Conservation (phyloP, 768 basidiomycete species). For the Tylopilus rubrobrunneus region DNA sequence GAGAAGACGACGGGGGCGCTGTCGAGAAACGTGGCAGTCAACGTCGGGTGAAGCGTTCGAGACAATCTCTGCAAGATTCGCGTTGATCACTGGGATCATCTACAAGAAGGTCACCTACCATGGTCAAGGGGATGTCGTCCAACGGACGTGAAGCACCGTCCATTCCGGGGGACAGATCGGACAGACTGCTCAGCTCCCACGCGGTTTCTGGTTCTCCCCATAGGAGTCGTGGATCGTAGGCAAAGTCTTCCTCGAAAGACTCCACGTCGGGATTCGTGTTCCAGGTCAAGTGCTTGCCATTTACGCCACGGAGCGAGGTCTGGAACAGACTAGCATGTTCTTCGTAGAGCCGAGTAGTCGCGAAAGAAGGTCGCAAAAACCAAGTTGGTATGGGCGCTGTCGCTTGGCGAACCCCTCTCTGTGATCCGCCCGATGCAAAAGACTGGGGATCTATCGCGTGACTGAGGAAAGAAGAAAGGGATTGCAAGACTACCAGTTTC, state of each 20-base stretch:
- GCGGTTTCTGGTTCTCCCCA: slow-evolving; percentile 10
- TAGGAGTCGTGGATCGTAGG: slow-evolving; percentile 19
- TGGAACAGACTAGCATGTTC: slow-evolving; percentile 49
- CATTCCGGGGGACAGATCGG: slow-evolving; percentile 16
- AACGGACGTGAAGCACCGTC: slow-evolving; percentile 12
- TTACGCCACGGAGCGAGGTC: slow-evolving; percentile 13
- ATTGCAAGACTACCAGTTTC: slow-evolving; percentile 70
- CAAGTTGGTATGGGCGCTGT: slow-evolving; percentile 43
- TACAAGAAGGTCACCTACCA: slow-evolving; percentile 20
- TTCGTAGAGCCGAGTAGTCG: slow-evolving; percentile 44
- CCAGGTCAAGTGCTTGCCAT: slow-evolving; percentile 25
- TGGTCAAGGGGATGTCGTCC: slow-evolving; percentile 22
- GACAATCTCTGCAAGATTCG: slow-evolving; percentile 54
- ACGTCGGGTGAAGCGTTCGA: slow-evolving; percentile 68
- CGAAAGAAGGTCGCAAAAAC: slow-evolving; percentile 65
- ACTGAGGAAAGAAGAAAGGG: slow-evolving; percentile 64
- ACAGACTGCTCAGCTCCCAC: slow-evolving; percentile 37
- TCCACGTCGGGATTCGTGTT: slow-evolving; percentile 22
- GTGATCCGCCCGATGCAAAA: slow-evolving; percentile 15
- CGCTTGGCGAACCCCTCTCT: slow-evolving; percentile 6
- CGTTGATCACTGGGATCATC: slow-evolving; percentile 13
- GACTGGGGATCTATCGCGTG: slow-evolving; percentile 36
- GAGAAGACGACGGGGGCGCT: slow-evolving; percentile 80
- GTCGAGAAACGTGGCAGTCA: slow-evolving; percentile 85
- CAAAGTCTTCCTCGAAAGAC: slow-evolving; percentile 30